Base-by-base conservation (phyloP, 106 monocot species). In the Cymbidium sinense region DNA sequence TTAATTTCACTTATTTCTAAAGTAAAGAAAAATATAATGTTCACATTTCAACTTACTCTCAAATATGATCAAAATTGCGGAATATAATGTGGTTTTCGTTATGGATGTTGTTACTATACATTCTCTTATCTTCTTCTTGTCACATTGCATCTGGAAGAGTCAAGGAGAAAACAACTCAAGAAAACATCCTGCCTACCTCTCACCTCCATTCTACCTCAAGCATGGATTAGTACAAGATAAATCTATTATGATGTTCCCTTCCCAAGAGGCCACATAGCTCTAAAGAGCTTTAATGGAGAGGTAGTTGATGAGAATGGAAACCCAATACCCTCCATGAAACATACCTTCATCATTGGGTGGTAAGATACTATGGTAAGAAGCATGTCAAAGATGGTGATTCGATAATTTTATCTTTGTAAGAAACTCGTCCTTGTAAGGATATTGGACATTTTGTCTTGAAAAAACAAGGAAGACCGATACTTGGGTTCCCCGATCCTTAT, bases 321-420 rank as follows among this genome's bases (percentile, higher is more conserved):
- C 33, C 52, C 93, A 7, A 76, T n/a, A n/a, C n/a, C 11, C 90
- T 95, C 36, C 87, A 88, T 51, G 92, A 95, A 67, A 88, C 95
- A 6, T 95, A 95, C 70, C 85, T 95, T 50, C 95, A 95, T 79
- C 95, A 95, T 55, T 95, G 95, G 95, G 73, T 84, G n/a, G 43
- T 39, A 2, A 75, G 82, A 77, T 95, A 89, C 80, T 91, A 90
- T 13, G 75, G 54, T 4, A 20, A 29, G 2, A 82, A 77, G 43
- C 61, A 4, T n/a, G 67, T 8, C n/a, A 50, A 35, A 70, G 19
- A 33, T n/a, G 58, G 50, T 3, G n/a, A 4, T 47, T 47, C 4
- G n/a, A 77, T 3, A 39, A 87, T 28, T 36, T 78, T 13, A 79
- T 83, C 15, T 23, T 64, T 17, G 77, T 31, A 3, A 73, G 80